phyloP scores from a whole-genome alignment of 441 rosid species.

The Adansonia grandidieri region DNA sequence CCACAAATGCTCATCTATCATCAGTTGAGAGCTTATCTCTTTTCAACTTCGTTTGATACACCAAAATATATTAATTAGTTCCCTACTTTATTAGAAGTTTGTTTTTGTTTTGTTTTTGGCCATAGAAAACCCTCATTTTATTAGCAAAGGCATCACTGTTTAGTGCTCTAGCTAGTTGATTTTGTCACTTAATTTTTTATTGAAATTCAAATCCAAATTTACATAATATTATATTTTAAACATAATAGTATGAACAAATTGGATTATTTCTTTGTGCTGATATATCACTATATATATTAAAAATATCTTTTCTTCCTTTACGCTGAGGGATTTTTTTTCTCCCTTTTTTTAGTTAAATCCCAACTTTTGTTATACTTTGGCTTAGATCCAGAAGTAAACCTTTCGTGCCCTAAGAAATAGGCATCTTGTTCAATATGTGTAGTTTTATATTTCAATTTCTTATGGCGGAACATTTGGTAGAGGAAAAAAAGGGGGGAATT shows the following conservation, averaged over 20 bases:
- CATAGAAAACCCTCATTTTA: background rate
- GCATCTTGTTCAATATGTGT: background rate
- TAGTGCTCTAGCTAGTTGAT: background rate
- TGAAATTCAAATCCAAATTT: no score
- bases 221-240: no score
- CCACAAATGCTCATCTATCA: conserved; percentile 13
- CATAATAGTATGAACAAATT: no score
- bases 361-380: background rate
- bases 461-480: conserved; percentile 2
- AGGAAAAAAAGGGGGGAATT: background rate
- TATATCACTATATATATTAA: background rate
- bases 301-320: background rate
- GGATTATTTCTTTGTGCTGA: background rate
- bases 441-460: background rate
- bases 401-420: background rate
- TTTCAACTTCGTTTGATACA: background rate
- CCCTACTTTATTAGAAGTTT: background rate
- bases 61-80: background rate
- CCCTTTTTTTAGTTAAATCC: background rate
- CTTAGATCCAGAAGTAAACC: background rate
- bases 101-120: background rate
- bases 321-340: background rate
- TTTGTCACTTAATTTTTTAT: no score
- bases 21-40: background rate
- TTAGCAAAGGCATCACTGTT: background rate